Evolutionary conservation across 257 asterid species (phyloP), one percentile per base, ranked within the genome.

Genomic region (Nicotiana sylvestris): DNA sequence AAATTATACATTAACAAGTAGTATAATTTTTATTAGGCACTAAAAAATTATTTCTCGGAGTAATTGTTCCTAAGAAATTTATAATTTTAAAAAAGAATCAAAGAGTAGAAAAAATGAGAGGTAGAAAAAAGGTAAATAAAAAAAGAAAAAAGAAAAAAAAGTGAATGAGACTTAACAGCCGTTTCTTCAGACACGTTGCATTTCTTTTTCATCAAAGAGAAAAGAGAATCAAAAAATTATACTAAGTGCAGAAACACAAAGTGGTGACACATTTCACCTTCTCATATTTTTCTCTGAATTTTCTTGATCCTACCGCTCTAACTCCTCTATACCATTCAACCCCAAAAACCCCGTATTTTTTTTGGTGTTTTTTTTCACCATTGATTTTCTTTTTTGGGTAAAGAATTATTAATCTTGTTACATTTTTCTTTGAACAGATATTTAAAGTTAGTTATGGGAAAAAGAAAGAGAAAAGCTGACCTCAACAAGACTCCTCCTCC

Each of bases 401-500:
- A 69, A 70, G 21, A 43, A 12, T 46, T 70, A 35, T 15, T 74
- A 74, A 49, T 49, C 0, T 6, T 11, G 49, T 21, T 74, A 49
- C 27, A 74, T 74, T 74, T 32, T 74, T 74, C 25, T 46, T 74
- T 74, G 39, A 33, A 74, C 43, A 74, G 62, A 12, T 51, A 33
- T 66, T 21, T 70, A 70, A 81, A 64, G 12, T 61, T 80, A n/a
- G 57, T 66, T 53, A 81, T 81, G 78, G 83, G 78, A 66, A 81
- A 81, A 49, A 81, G 83, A 81, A 81, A 81, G 51, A 49, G 83
- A 67, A 66, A 29, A 66, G 78, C 83, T 65, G 83, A 81, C 83
- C 78, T 64, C 43, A 81, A 66, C 35, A 81, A 81, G 83, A 66
- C 83, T 56, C 78, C 67, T 81, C 83, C 83, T 30, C 83, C 78